Evolutionary conservation across 1,284 basidiomycete genomes (phyloP), one percentile per base, ranked within the genome.

Genomic region (Marasmius sp.): DNA sequence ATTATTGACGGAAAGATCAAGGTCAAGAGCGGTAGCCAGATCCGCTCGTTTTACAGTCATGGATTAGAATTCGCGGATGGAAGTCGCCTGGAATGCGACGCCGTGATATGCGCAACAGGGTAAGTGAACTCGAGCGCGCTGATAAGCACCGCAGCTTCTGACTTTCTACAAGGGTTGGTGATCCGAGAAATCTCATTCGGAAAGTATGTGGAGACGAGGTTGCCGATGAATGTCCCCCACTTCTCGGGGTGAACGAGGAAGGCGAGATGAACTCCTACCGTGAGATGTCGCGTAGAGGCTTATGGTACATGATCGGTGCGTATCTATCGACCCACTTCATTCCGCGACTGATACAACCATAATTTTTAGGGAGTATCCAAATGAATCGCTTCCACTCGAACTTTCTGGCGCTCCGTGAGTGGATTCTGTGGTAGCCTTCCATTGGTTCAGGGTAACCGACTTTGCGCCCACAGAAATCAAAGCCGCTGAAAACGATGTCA

Each of bases 1-100:
- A 82, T 92, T 66, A 80, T 85, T 61, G 84, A 89, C 63, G 85
- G 86, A 27, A 85, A 86, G 69, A 89, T 92, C 75, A 88, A 88
- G 69, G 74, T 92, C 57, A 89, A 89, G 73, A 85, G 80, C 68
- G 85, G 85, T 58, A 79, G 77, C 50, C 75, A 80, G 59, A 84
- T 92, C 64, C 72, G 81, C 61, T 69, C 70, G 36, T 86, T 83
- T 69, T 85, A 80, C 0, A 77, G 80, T 63, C 76, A 71, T 12
- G 84, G 83, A 0, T 67, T 91, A 12, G 75, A 79, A 48, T 91
- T 91, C 65, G 81, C 83, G 57, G 79, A 92, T 61, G 88, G 88
- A n/a, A 83, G 79, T 53, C 79, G 80, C 61, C 69, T 90, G 20
- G 74, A 82, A 8, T 86, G 82, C 38, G 89, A 92, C 69, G 79